These are phyloP conservation scores for Lactarius psammicola DNA, from an alignment of 768 basidiomycete species.

Conservation along the genomic window DNA sequence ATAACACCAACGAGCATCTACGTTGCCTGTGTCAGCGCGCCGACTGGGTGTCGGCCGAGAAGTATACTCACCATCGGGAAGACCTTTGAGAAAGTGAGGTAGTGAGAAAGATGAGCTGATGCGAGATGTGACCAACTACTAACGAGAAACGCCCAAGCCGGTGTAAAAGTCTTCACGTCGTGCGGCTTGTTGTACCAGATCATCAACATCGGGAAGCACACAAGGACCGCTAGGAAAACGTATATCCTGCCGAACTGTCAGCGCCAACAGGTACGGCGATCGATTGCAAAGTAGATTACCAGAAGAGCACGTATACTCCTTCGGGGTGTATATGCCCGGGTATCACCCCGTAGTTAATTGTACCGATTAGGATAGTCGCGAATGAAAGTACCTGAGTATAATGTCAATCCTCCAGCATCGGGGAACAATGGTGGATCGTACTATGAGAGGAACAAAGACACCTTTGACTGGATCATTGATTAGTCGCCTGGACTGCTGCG, in stretches of 20 bases:
- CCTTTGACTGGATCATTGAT: slow-evolving; percentile 46
- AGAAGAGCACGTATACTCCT: slow-evolving; percentile 45
- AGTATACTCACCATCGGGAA: slow-evolving; percentile 35
- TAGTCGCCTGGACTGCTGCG: slow-evolving; percentile 42
- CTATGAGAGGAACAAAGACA: slow-evolving; percentile 44
- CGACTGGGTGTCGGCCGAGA: not conserved
- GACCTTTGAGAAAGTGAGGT: slow-evolving; percentile 30
- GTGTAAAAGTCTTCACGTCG: slow-evolving; percentile 42
- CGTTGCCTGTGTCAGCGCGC: slow-evolving; percentile 5
- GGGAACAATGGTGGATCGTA: slow-evolving; percentile 25
- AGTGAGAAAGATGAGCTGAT: not conserved
- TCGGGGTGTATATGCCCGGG: slow-evolving; percentile 37
- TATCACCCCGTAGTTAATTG: slow-evolving; percentile 47
- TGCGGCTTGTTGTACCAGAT: slow-evolving; percentile 51
- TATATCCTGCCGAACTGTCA: slow-evolving; percentile 40
- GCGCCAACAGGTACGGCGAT: not conserved
- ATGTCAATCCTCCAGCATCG: not conserved
- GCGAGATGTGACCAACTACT: slow-evolving; percentile 24
- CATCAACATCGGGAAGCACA: slow-evolving; percentile 49
- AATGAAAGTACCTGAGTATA: slow-evolving; percentile 45
- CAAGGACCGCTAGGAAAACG: slow-evolving; percentile 38
- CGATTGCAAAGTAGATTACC: slow-evolving; percentile 33
- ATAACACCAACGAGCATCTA: slow-evolving; percentile 51
- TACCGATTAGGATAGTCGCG: slow-evolving; percentile 49
- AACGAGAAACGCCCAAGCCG: slow-evolving; percentile 41